A percentile compares a stretch with the other conserved stretches of the same genome.
Evolutionary conservation across 2,329 filamentous ascomycete genomes (phyloP).

Genomic region (Pseudogymnoascus destructans): DNA sequence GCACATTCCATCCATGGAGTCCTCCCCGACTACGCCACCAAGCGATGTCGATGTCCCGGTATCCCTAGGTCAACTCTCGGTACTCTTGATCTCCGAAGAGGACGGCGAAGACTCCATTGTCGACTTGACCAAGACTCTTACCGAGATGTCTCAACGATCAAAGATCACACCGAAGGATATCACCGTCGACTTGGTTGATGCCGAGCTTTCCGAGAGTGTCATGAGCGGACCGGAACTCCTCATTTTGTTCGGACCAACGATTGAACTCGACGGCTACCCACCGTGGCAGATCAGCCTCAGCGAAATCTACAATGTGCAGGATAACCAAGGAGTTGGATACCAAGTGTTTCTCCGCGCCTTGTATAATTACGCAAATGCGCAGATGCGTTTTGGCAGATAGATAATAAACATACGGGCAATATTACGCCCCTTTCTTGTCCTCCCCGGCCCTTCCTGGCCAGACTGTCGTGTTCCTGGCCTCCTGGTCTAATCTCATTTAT

Average conservation of each 20-base stretch:
- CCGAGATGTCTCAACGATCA: conserved; percentile 85
- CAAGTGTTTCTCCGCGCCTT: conserved; percentile 82
- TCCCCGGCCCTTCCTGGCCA: conserved; percentile 6
- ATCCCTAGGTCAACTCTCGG: conserved; percentile 33
- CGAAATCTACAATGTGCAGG: conserved; percentile 73
- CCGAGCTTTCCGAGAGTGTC: conserved; percentile 66
- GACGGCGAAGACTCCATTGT: conserved; percentile 91
- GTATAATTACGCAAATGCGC: conserved; percentile 71
- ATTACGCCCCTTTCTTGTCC: not conserved
- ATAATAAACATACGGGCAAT: conserved; percentile 1
- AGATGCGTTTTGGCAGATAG: conserved; percentile 70
- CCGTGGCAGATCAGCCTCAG: conserved; percentile 93
- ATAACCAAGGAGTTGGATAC: conserved; percentile 78
- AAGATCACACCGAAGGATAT: conserved; percentile 77
- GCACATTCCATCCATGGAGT: conserved; percentile 47
- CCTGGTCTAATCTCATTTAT: conserved; percentile 58
- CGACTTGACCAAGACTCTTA: conserved; percentile 84
- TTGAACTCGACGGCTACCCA: conserved; percentile 82
- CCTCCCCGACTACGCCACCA: conserved; percentile 33
- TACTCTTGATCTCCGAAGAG: conserved; percentile 74
- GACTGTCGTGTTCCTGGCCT: conserved; percentile 31
- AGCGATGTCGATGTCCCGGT: conserved; percentile 27
- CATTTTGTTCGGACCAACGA: conserved; percentile 70
- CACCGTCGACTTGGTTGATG: conserved; percentile 72
- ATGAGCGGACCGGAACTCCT: conserved; percentile 85